Evolutionary conservation across 768 basidiomycete species (phyloP).

Genomic region (Scleroderma citrinum): DNA sequence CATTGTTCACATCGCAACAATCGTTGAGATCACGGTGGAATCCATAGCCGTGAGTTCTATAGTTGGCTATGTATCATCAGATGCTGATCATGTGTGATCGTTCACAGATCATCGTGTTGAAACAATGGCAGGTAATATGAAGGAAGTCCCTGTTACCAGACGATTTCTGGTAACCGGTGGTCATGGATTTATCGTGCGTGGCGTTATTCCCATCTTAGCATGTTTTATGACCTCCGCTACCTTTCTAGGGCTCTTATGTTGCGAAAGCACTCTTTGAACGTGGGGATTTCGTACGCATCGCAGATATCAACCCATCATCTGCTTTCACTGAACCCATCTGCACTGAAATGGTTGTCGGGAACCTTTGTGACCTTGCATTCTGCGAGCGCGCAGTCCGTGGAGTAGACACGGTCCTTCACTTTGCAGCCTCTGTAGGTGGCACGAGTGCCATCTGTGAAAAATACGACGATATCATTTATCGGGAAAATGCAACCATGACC

Average conservation of each 20-base stretch:
- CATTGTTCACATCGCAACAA: no score
- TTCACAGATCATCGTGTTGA: no score
- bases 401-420: conserved; percentile 44
- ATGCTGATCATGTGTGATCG: no score
- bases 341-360: conserved; percentile 36
- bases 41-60: no score
- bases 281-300: conserved; percentile 37
- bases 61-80: no score
- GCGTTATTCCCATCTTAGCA: not conserved
- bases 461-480: conserved; percentile 46
- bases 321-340: conserved; percentile 18
- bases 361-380: conserved; percentile 39
- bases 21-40: no score
- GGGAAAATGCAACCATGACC: conserved; percentile 46
- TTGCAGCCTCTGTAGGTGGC: conserved; percentile 59
- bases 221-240: conserved; percentile 16
- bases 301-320: conserved; percentile 31
- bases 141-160: no score
- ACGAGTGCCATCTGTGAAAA: conserved; percentile 54
- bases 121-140: no score
- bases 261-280: conserved; percentile 31
- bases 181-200: conserved; percentile 49
- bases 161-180: conserved; percentile 43
- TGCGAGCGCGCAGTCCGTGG: conserved; percentile 34
- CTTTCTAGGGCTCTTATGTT: conserved; percentile 46